A percentile compares a stretch with the other conserved stretches of the same genome.
These are phyloP conservation scores for Tricholoma sp. DNA, from an alignment of 768 basidiomycete genomes.

Conservation along the genomic window DNA sequence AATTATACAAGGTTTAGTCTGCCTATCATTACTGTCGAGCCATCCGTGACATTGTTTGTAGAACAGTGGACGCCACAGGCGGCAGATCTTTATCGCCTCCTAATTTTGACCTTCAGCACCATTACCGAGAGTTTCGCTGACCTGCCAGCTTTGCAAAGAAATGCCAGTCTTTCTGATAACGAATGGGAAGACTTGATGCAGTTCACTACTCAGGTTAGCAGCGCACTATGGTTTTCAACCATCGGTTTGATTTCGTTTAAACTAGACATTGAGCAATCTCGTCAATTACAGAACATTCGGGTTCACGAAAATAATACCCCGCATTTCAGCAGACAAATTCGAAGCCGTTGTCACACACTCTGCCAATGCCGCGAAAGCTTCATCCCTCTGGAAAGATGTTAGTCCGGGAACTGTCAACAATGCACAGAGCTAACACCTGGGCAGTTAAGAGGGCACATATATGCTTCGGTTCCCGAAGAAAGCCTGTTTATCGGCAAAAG, in stretches of 20 bases:
- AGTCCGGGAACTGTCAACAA: slow-evolving; percentile 11
- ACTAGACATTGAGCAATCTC: slow-evolving; percentile 52
- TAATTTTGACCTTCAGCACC: slow-evolving; percentile 64
- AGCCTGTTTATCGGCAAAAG: slow-evolving; percentile 79
- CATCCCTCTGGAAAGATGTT: slow-evolving; percentile 61
- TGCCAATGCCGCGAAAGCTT: slow-evolving; percentile 48
- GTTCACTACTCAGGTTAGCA: slow-evolving; percentile 64
- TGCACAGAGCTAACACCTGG: neutral
- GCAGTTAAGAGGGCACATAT: slow-evolving; percentile 73
- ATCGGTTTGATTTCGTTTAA: neutral
- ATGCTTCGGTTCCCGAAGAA: slow-evolving; percentile 56
- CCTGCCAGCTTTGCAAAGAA: slow-evolving; percentile 44
- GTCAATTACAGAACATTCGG: slow-evolving; percentile 81
- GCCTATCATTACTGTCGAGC: neutral
- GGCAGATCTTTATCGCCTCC: slow-evolving; percentile 59
- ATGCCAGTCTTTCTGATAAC: slow-evolving; percentile 46
- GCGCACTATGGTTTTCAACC: neutral
- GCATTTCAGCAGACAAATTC: slow-evolving; percentile 57
- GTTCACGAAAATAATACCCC: slow-evolving; percentile 81
- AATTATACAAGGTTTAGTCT: slow-evolving; percentile 56
- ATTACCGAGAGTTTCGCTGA: slow-evolving; percentile 50
- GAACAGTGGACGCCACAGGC: slow-evolving; percentile 80
- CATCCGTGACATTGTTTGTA: slow-evolving; percentile 11
- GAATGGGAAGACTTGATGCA: slow-evolving; percentile 71
- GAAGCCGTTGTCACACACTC: slow-evolving; percentile 56